Percentiles rank a stretch among this genome's conserved stretches.
Evolutionary conservation across 2,329 filamentous ascomycete genomes (phyloP).

Genomic region (Davidsoniella eucalypti): DNA sequence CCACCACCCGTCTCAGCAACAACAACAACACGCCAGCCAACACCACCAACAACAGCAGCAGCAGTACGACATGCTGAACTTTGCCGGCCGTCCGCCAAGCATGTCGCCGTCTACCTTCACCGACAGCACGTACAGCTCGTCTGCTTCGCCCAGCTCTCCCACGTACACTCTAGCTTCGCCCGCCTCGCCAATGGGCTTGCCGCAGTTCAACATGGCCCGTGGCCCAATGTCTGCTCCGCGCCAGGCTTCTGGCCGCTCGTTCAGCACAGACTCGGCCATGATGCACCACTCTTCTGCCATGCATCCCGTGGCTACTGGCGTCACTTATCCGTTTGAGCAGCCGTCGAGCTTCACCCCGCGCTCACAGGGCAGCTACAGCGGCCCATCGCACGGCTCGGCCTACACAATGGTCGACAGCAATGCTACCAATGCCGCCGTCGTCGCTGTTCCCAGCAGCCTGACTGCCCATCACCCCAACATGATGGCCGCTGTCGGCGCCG

Average conservation of each 20-base stretch:
- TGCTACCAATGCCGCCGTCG: neutral
- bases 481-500: neutral
- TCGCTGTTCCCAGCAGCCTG: neutral
- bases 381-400: neutral
- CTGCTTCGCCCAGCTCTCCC: constrained; percentile 7
- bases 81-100: constrained; percentile 5
- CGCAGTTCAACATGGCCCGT: constrained; percentile 1
- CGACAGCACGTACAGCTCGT: constrained; percentile 6
- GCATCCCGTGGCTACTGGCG: neutral
- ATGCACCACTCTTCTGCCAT: neutral
- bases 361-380: neutral
- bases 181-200: constrained; percentile 8
- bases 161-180: constrained; percentile 10
- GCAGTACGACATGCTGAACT: constrained; percentile 5
- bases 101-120: constrained; percentile 11
- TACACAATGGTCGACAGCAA: neutral
- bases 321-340: neutral
- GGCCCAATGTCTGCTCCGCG: constrained; percentile 6
- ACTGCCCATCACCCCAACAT: neutral
- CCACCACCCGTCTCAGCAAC: neutral
- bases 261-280: neutral
- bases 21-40: neutral
- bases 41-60: neutral
- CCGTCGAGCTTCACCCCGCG: constrained; percentile 7
- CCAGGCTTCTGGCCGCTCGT: neutral